Evolutionary conservation across 192 early-diverging fungal species (phyloP), one percentile per base, ranked within the genome.

Genomic region (Backusella circina): DNA sequence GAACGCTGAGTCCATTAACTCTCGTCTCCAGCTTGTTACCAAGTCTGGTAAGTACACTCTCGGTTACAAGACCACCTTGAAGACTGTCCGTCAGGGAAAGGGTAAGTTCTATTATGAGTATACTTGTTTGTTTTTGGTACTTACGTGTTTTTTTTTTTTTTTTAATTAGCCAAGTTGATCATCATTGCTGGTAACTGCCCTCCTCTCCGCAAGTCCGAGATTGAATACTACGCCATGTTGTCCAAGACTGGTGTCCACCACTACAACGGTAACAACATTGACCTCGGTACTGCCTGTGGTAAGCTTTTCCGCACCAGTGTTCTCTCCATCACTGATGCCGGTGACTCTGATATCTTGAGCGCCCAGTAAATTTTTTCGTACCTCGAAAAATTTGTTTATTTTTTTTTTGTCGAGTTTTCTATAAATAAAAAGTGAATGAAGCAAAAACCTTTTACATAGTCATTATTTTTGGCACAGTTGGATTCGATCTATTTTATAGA

Each of bases 141-240:
- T 26, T 64, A 47, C 57, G 31, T 44, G 79, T 79, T 41, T 32
- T 39, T 67, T 61, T 26, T 51, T 85, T 74, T 32, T 33, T 65
- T 80, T 64, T 51, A 8, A 70, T 38, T 83, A 91, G 95, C 95
- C 90, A 99, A 99, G 95, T 92, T 99, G 79, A 90, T 99, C 83
- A 94, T 99, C 88, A 93, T 99, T 86, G 93, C 98, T 81, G 97
- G 94, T 82, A 99, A 99, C 96, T 96, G 95, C 89, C 97, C 97
- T 77, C 96, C 97, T 85, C 93, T 99, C 85, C 92, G 98, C 88
- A 99, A 98, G 93, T 95, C 94, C 72, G 98, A 99, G 92, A 93
- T 99, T 81, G 97, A 99, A 90, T 99, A 99, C 95, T 99, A 99
- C 91, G 98, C 98, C 86, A 99, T 99, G 98, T 91, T 99, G 77